Evolutionary conservation across 1,139 yeast genomes (phyloP).

Genomic region (Saccharomyces hybrid): DNA sequence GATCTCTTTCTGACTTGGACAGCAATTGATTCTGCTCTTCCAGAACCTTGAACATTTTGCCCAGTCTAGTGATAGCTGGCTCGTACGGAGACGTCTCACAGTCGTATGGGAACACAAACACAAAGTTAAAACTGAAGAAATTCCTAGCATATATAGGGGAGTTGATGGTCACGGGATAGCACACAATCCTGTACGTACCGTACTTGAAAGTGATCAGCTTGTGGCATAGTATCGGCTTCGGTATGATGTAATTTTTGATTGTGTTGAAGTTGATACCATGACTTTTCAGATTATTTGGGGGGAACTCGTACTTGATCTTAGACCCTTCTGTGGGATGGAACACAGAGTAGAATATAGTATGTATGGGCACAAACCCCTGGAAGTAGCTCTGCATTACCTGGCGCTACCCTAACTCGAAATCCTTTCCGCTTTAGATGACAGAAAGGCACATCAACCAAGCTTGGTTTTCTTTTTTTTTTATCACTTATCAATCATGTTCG

Average conservation of each 20-base stretch:
- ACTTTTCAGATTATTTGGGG: constrained; percentile 44
- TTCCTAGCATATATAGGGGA: constrained; percentile 77
- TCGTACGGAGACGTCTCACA: constrained; percentile 83
- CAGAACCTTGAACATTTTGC: constrained; percentile 79
- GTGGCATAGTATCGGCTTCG: constrained; percentile 87
- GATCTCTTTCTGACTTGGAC: constrained; percentile 42
- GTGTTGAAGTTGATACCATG: constrained; percentile 73
- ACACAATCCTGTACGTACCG: constrained; percentile 64
- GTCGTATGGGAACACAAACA: constrained; percentile 80
- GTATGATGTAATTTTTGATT: constrained; percentile 83
- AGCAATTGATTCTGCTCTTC: constrained; percentile 82
- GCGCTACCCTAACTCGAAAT: not conserved
- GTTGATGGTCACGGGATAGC: constrained; percentile 84
- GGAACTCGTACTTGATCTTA: constrained; percentile 88
- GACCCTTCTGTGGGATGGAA: constrained; percentile 96
- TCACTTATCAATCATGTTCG: not conserved
- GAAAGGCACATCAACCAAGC: not conserved
- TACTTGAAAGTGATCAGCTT: constrained; percentile 67
- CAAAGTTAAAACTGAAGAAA: constrained; percentile 85
- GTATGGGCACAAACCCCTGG: constrained; percentile 48
- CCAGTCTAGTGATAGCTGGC: constrained; percentile 73
- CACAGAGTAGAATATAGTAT: constrained; percentile 80
- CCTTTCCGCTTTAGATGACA: not conserved
- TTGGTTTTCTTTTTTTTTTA: not conserved
- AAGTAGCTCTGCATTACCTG: constrained; percentile 11